Evolutionary conservation across 2,329 filamentous ascomycete genomes (phyloP), one percentile per base, ranked within the genome.

Genomic region (Cucurbitaria berberidis): DNA sequence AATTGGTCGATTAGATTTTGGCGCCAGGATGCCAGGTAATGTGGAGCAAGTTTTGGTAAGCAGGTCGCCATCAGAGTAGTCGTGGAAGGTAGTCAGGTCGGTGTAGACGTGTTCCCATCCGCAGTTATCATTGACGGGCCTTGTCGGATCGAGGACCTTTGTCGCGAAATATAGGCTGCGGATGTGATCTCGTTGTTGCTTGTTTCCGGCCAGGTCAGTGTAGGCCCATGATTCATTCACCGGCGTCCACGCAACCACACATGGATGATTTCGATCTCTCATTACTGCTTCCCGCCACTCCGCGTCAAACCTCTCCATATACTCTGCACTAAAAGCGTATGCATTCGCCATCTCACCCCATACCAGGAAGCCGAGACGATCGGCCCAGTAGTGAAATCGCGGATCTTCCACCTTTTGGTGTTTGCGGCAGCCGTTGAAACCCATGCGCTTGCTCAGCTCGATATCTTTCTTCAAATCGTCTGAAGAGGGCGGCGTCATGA

Each of bases 81-180:
- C 86, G 68, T 89, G 87, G 76, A 87, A 89, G 0, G 86, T 88
- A 21, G 83, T 84, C 2, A 89, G 74, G 60, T 89, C 86, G 0
- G 84, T 86, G 10, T 78, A 62, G 5, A 89, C 85, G 57, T 89
- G 86, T 64, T 89, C 86, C 87, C 87, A 89, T 29, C 87, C 87
- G 59, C 86, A 89, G 70, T 89, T 89, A 69, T 89, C 86, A 64
- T 89, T 89, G 64, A 89, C 80, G 15, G 85, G 85, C 5, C 87
- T 76, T 0, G 83, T 87, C 1, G 83, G 79, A 58, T 89, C 87
- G 1, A 89, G 77, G 0, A 80, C 79, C 80, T 88, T 89, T 9
- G 87, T 89, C 51, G 82, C 68, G 62, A 85, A 85, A 67, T 89
- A 89, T 1, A 89, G 77, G 15, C 81, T 79, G 18, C 85, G 81